These are phyloP conservation scores for Coemansia erecta DNA, from an alignment of 192 early-diverging fungal genomes.

Conservation along the genomic window DNA sequence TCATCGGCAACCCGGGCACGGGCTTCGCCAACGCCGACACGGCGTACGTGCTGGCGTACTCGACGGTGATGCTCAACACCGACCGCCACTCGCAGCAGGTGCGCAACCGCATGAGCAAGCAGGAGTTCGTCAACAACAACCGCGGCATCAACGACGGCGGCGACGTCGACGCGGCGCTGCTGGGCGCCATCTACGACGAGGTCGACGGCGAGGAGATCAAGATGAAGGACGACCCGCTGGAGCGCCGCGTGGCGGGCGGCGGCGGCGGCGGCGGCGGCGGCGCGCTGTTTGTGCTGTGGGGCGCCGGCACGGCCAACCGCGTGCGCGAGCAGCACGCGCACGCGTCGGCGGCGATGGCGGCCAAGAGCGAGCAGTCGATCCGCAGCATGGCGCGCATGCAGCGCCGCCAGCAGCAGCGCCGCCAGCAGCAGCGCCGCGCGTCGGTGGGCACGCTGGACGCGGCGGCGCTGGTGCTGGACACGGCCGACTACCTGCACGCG, in stretches of 20 bases:
- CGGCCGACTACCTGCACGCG: slow-evolving; percentile 61
- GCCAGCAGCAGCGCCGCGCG: too few species aligned
- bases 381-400: slow-evolving; percentile 58
- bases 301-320: slow-evolving; percentile 34
- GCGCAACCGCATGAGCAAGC: slow-evolving; percentile 79
- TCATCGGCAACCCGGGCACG: slow-evolving; percentile 74
- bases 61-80: slow-evolving; percentile 91
- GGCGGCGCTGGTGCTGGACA: slow-evolving; percentile 46
- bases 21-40: slow-evolving; percentile 90
- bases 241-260: slow-evolving; percentile 34
- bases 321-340: slow-evolving; percentile 60
- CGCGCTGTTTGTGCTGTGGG: slow-evolving; percentile 46
- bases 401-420: slow-evolving; percentile 13
- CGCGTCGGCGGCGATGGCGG: slow-evolving; percentile 65
- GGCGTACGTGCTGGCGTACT: slow-evolving; percentile 90
- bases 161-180: slow-evolving; percentile 70
- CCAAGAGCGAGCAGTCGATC: slow-evolving; percentile 70
- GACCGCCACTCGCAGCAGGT: slow-evolving; percentile 88
- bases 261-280: slow-evolving; percentile 24
- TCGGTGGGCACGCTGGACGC: slow-evolving; percentile 32
- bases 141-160: slow-evolving; percentile 87
- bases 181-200: slow-evolving; percentile 78
- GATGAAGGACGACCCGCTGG: slow-evolving; percentile 81
- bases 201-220: slow-evolving; percentile 84
- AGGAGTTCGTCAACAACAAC: slow-evolving; percentile 88